Base-by-base conservation (phyloP, 1,284 basidiomycete genomes). In the Ganoderma lucidum region DNA sequence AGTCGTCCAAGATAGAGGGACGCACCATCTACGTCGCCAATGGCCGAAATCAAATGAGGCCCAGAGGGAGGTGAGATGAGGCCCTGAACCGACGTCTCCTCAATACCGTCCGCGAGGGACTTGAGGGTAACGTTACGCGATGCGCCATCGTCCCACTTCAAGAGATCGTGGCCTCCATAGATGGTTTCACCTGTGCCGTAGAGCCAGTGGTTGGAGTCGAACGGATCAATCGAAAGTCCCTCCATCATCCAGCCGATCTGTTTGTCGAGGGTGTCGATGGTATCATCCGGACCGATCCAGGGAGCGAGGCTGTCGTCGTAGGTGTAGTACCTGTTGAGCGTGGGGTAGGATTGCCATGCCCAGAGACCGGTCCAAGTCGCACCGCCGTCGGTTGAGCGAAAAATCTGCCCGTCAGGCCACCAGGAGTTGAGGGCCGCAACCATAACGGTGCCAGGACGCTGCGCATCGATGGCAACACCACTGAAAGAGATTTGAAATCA, bases 401-500 rank as follows among this genome's bases (percentile, higher is more conserved):
- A 90, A 30, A 90, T 90, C 72, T 90, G 88, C n/a, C 88, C 89
- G 74, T 91, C 89, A 5, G 88, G 88, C 83, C 81, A 80, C 80
- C 78, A 82, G 19, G 84, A 85, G 75, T 90, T 90, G 48, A 90
- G 82, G 0, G 88, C 87, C 48, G 89, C 88, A 9, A 90, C 89
- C 90, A 91, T 90, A 71, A 91, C 78, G 4, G 87, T 90, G 2
- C 89, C 89, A 19, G 89, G 88, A 62, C 81, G 84, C 71, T 89
- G 86, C 5, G 85, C 68, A 72, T 92, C 90, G 58, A 91, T 84
- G 3, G 88, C 81, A 1, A 92, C 78, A 59, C 90, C 90, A 63
- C 89, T 89, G 71, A 12, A 28, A 51, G 19, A 17, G 86, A 87
- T 6, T 2, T 6, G 84, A 84, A 30, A 84, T 79, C 2, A 37